Conservation (phyloP, 2,329 filamentous ascomycete species). For the Epichloe hybrida region DNA sequence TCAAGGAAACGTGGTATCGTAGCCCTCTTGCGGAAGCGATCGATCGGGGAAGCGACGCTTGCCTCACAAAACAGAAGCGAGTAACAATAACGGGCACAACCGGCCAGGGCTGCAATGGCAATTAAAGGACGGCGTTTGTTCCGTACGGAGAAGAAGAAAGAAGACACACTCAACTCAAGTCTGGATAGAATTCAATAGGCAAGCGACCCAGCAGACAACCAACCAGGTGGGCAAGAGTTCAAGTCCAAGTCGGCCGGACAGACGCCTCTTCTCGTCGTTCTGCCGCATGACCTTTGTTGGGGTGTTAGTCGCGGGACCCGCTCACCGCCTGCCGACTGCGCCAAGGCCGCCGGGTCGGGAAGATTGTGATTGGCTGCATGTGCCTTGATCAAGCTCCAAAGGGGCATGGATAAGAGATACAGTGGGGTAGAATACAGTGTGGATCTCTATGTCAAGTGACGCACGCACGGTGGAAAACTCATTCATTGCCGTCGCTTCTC, state of each 20-base stretch:
- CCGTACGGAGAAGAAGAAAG: background rate
- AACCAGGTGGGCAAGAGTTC: background rate
- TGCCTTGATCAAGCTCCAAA: background rate
- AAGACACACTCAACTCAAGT: background rate
- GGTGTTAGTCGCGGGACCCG: conserved; percentile 9
- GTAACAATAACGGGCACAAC: background rate
- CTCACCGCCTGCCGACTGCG: conserved; percentile 11
- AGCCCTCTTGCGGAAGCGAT: background rate
- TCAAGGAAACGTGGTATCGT: background rate
- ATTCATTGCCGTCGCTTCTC: background rate
- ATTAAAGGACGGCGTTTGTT: background rate
- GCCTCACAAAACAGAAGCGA: background rate
- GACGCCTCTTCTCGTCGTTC: background rate
- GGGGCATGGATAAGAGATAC: background rate
- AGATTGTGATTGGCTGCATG: conserved; percentile 5
- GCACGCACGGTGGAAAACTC: background rate
- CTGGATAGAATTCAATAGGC: background rate
- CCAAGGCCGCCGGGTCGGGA: conserved; percentile 1
- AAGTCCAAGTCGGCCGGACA: background rate
- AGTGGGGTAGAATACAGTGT: conserved; percentile 1
- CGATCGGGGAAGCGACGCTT: background rate
- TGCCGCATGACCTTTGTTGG: background rate
- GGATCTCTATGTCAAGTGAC: background rate
- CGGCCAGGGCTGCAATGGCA: background rate
- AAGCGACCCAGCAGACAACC: background rate